Base-by-base conservation (phyloP, 306 rosid genomes). In the Quercus gilva region DNA sequence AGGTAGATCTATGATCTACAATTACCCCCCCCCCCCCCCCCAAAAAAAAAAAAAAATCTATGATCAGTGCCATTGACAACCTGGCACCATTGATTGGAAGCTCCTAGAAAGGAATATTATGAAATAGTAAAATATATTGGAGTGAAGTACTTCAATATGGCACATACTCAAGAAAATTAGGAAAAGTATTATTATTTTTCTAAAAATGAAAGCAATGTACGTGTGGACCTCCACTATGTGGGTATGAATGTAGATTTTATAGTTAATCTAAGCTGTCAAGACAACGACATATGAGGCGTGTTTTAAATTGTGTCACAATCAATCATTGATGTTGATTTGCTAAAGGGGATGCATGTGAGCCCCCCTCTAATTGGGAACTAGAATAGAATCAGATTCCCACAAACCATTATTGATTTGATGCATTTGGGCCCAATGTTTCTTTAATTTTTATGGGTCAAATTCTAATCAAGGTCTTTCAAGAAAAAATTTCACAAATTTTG, bases 301-400 rank as follows among this genome's bases (percentile, higher is more conserved):
- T 75, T 76, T 76, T 71, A 52, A 83, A 83, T 76, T 80, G 82
- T 84, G 21, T 79, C 81, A 67, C 83, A 79, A 58, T 74, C 84
- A 52, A 63, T 74, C 84, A 52, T 65, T 72, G 74, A 73, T 80
- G 73, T 79, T 74, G 74, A 77, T 68, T 79, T 87, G 68, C 9
- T 23, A 26, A 76, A 74, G 81, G 67, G 51, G 68, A 80, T 37
- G 77, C 93, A 89, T 88, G 90, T 87, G 92, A 84, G 71, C 26
- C 73, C 79, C 80, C 52, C 87, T 75, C 76, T 71, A 70, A 31
- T 74, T 57, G 17, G 76, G 74, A 81, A 69, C 60, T 58, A 69
- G 81, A 63, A 77, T 74, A 58, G 45, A 76, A 81, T 73, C 74
- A 64, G 51, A 33, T 71, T 53, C 3, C 9, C 6, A 69, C 45